These are phyloP conservation scores for Corymbia maculata DNA, from an alignment of 345 rosid species.

Conservation along the genomic window DNA sequence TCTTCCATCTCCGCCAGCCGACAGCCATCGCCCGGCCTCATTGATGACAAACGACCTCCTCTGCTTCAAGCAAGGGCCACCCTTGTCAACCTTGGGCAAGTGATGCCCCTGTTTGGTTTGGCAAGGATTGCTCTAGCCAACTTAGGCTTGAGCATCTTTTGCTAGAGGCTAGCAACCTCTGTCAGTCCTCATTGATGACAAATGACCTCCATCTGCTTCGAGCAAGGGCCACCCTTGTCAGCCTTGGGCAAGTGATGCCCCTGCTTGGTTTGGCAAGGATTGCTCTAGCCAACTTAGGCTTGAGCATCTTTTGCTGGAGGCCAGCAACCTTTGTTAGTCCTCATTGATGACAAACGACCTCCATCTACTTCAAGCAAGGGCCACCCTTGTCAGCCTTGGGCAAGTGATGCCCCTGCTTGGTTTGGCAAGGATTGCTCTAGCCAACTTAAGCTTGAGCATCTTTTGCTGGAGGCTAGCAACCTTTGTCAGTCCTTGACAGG, in stretches of 20 bases:
- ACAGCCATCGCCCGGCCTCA: not conserved
- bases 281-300: fast-evolving
- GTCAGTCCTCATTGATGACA: fast-evolving
- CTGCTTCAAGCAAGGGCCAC: not conserved
- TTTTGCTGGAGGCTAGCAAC: fast-evolving
- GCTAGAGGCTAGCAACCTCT: fast-evolving
- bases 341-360: not conserved
- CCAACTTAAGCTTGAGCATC: not conserved
- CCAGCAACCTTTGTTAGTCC: fast-evolving
- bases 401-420: fast-evolving
- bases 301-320: not conserved
- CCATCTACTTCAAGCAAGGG: not conserved
- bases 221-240: fast-evolving
- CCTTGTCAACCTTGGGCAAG: fast-evolving
- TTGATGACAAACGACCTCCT: not conserved
- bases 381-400: fast-evolving
- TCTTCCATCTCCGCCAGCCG: not conserved
- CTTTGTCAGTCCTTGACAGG: not conserved
- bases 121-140: not conserved
- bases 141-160: not conserved
- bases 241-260: fast-evolving
- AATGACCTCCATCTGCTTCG: not conserved
- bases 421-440: fast-evolving
- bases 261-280: not conserved
- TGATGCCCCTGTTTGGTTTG: fast-evolving